Evolutionary conservation across 345 rosid genomes (phyloP), one percentile per base, ranked within the genome.

Genomic region (Gossypium longicalyx): DNA sequence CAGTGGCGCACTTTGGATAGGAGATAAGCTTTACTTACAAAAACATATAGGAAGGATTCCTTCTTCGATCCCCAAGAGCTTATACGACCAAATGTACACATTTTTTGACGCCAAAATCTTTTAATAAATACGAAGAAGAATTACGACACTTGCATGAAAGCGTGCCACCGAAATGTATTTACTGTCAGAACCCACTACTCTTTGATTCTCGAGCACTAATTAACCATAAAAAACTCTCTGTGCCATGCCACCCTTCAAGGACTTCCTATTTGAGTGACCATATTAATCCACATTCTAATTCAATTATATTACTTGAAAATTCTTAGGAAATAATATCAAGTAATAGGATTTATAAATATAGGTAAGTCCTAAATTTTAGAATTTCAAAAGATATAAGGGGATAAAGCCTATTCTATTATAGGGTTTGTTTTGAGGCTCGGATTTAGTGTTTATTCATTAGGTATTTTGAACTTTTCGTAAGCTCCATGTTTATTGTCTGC

Each of bases 1-100:
- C 41, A 34, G 64, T 71, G 80, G 80, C 77, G 77, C 80, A 78
- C 77, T 73, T 43, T 3, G 12, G 22, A 54, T 44, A 70, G 1
- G 27, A 54, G 19, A 53, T 19, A 2, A 17, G 41, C 41, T 34
- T 34, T 34, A 65, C 60, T 7, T 43, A 67, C 70, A 59, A 67
- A 73, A 48, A 27, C 54, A 59, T 41, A 48, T 4, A 57, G 61
- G 2, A 57, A 10, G 58, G 78, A 29, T 63, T 53, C 66, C 20
- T 20, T 59, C 13, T 74, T 20, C 59, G 41, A 61, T 27, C 70
- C 64, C 64, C 47, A 12, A 15, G 1, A 43, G 23, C 47, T 19
- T 20, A 56, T 20, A 56, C 12, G 61, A 25, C n/a, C 45, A 51
- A 41, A 45, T 34, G 15, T 19, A 13, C 23, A 60, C 72, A 43